Evolutionary conservation across 176 grass and related monocot species (phyloP), one percentile per base, ranked within the genome.

Genomic region (Miscanthus lutarioriparius): DNA sequence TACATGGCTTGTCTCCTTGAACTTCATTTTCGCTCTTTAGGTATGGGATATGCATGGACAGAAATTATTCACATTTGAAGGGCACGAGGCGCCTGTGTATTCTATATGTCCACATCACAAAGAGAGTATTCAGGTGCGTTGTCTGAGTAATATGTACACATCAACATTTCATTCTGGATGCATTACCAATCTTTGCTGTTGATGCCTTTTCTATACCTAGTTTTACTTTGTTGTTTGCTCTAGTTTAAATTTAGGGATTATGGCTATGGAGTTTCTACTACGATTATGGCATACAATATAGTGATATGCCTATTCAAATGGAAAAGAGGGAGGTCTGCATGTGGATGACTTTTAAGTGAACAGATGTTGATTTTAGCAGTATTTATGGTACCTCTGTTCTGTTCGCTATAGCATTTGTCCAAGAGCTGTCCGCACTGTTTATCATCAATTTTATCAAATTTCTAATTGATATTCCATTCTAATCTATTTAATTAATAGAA

Each of bases 41-140:
- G 93, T 99, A 35, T 99, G 96, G 96, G 91, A 96, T 92, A 87
- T 90, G 86, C 83, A 86, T 79, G 93, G 96, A 19, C 83, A 90
- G 81, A 91, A 85, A 78, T 71, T 92, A 37, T 88, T 77, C 84
- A 80, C 89, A 56, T 99, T 99, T 84, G 91, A 99, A 92, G 96
- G 96, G 59, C 96, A 99, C 17, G 93, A 99, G 54, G 96, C 96
- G 22, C 91, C 91, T 76, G 96, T 99, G 9, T 99, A 96, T 85
- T 96, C 96, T 79, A 87, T 99, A 62, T 92, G 93, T 71, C 93
- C 93, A 36, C 96, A 99, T 74, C 91, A 96, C 56, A 99, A 99
- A 85, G 93, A 99, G 79, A 99, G 23, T 75, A 92, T 99, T 86
- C 96, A 96, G 93, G 96, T 99, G 70, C 49, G 65, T 81, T 74